phyloP scores from a whole-genome alignment of 2,329 filamentous ascomycete genomes.

The Pseudogymnoascus sp. region DNA sequence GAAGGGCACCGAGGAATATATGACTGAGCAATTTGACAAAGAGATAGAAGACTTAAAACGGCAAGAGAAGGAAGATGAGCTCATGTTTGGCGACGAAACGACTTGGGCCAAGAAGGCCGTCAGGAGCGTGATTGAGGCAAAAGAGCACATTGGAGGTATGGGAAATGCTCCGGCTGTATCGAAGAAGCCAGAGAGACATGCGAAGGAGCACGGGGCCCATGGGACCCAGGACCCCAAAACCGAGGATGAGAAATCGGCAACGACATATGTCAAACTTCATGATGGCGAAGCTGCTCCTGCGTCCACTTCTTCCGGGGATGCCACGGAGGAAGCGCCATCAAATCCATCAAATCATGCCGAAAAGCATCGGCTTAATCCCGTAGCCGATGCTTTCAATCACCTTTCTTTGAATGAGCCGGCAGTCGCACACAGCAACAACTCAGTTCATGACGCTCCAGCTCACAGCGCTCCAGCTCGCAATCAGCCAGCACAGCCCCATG shows the following conservation, averaged over 20 bases:
- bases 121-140: slow-evolving; percentile 62
- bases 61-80: slow-evolving; percentile 82
- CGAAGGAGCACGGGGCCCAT: slow-evolving; percentile 32
- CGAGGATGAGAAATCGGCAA: not conserved
- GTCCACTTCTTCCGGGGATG: not conserved
- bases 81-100: slow-evolving; percentile 86
- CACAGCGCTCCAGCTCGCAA: not conserved
- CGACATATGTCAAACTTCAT: not conserved
- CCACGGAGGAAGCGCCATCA: not conserved
- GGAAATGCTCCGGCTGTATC: slow-evolving; percentile 54
- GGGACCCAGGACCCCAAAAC: not conserved
- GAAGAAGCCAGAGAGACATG: slow-evolving; percentile 38
- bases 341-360: not conserved
- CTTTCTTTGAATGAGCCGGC: not conserved
- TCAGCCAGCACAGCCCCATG: slow-evolving; percentile 21
- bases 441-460: not conserved
- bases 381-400: not conserved
- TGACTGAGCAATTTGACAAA: slow-evolving; percentile 69
- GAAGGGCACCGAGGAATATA: slow-evolving; percentile 87
- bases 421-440: not conserved
- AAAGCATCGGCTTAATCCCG: not conserved
- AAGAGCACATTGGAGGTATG: slow-evolving; percentile 65
- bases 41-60: slow-evolving; percentile 68
- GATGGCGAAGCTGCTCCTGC: not conserved
- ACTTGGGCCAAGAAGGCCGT: slow-evolving; percentile 88